Evolutionary conservation across 495 filamentous ascomycete species (phyloP).

Genomic region (Hypoxylon subgilvum): DNA sequence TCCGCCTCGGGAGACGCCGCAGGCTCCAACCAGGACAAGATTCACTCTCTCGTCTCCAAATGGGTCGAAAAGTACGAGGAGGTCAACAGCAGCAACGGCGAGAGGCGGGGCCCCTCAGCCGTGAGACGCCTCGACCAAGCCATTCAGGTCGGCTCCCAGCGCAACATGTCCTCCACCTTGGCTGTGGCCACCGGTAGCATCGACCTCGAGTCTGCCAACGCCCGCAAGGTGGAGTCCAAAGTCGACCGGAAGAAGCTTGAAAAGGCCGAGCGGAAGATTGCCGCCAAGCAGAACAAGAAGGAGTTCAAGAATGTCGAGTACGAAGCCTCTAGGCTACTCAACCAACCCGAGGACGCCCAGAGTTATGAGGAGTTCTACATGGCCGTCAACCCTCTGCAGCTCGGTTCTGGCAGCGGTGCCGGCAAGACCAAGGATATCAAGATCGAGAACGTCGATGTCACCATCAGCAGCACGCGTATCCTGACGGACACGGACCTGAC

Average conservation of each 20-base stretch:
- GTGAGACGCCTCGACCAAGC: conserved; percentile 91
- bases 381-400: conserved; percentile 94
- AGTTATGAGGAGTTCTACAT: conserved; percentile 99
- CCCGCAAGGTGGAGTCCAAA: conserved; percentile 91
- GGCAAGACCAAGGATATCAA: conserved; percentile 99
- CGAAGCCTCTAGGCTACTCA: conserved; percentile 88
- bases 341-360: conserved; percentile 81
- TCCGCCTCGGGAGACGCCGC: conserved; percentile 83
- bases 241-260: conserved; percentile 99
- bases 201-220: conserved; percentile 90
- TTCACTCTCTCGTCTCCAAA: conserved; percentile 85
- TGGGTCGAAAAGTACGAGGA: conserved; percentile 83
- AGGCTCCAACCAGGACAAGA: conserved; percentile 72
- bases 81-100: conserved; percentile 67
- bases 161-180: conserved; percentile 93
- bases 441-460: conserved; percentile 91
- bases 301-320: conserved; percentile 97
- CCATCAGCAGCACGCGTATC: conserved; percentile 88
- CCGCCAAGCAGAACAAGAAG: conserved; percentile 98
- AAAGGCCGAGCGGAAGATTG: conserved; percentile 97
- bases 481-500: conserved; percentile 87
- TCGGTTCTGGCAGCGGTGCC: conserved; percentile 65
- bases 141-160: conserved; percentile 91
- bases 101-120: conserved; percentile 66
- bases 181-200: conserved; percentile 83